A percentile compares a stretch with the other conserved stretches of the same genome.
Evolutionary conservation across 139 green algal genomes (phyloP).

Genomic region (Eudorina sp.): DNA sequence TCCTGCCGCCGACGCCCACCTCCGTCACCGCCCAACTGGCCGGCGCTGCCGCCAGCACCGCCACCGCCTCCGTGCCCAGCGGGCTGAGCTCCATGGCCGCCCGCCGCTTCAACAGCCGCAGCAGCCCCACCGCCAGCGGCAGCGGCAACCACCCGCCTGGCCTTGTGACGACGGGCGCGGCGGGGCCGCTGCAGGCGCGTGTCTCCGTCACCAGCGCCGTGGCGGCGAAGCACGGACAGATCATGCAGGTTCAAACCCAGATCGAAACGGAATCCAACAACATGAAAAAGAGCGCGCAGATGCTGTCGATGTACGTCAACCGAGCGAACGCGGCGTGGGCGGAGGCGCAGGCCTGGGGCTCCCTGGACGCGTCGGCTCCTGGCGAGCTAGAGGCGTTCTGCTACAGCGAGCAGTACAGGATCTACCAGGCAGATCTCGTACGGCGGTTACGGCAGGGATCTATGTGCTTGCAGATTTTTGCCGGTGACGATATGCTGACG

Average conservation of each 20-base stretch:
- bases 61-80: neutral
- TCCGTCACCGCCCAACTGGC: slow-evolving; percentile 2
- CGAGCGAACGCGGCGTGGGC: slow-evolving; percentile 43
- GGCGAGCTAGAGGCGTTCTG: slow-evolving; percentile 31
- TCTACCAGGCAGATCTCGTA: slow-evolving; percentile 47
- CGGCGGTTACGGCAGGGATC: slow-evolving; percentile 36
- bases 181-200: slow-evolving; percentile 27
- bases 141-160: neutral
- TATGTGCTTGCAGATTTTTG: slow-evolving; percentile 41
- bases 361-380: neutral
- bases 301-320: slow-evolving; percentile 45
- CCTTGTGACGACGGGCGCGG: neutral
- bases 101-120: slow-evolving; percentile 25
- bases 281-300: slow-evolving; percentile 30
- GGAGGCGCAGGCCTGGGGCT: slow-evolving; percentile 29
- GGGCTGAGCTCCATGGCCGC: slow-evolving; percentile 41
- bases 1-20: slow-evolving; percentile 16
- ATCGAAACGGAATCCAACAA: slow-evolving; percentile 22
- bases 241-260: slow-evolving; percentile 48
- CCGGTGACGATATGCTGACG: slow-evolving; percentile 22
- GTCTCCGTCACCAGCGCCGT: slow-evolving; percentile 33
- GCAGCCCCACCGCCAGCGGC: neutral
- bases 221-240: slow-evolving; percentile 42
- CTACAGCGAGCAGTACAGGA: slow-evolving; percentile 44
- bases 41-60: neutral